Evolutionary conservation across 2,329 filamentous ascomycete species (phyloP).

Genomic region (Leptodontidium sp.): DNA sequence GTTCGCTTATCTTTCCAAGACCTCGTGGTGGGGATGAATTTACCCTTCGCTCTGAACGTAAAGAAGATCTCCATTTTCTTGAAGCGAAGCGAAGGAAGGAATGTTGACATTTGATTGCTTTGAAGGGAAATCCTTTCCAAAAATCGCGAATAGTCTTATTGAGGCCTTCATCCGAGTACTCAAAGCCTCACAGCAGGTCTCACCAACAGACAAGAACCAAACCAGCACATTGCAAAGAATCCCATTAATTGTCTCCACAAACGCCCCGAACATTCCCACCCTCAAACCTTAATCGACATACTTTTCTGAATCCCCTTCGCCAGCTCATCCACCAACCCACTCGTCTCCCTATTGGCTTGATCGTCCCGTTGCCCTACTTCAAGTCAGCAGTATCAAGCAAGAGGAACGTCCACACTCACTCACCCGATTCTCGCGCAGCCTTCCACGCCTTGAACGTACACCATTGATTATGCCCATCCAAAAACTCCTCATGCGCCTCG

Average conservation of each 20-base stretch:
- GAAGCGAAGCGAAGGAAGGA: too few relatives aligned
- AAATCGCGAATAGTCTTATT: too few relatives aligned
- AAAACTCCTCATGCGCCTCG: slow-evolving; percentile 31
- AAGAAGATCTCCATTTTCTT: too few relatives aligned
- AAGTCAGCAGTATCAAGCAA: slow-evolving; percentile 14
- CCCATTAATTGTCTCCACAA: background rate
- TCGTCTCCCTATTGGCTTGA: slow-evolving; percentile 30
- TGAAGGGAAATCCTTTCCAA: too few relatives aligned
- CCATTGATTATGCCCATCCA: slow-evolving; percentile 30
- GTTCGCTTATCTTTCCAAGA: too few relatives aligned
- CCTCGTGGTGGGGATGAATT: too few relatives aligned
- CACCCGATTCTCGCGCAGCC: slow-evolving; percentile 31
- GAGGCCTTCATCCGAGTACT: too few relatives aligned
- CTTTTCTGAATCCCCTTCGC: slow-evolving; percentile 31
- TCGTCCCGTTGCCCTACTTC: slow-evolving; percentile 27
- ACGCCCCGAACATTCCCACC: background rate
- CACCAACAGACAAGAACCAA: too few relatives aligned
- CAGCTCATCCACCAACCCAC: slow-evolving; percentile 25
- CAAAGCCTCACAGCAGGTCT: too few relatives aligned
- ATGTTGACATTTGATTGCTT: too few relatives aligned
- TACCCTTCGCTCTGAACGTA: too few relatives aligned
- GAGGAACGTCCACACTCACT: slow-evolving; percentile 24
- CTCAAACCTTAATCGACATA: slow-evolving; percentile 31
- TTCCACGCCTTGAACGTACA: slow-evolving; percentile 32
- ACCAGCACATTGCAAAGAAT: background rate